phyloP scores from a whole-genome alignment of 495 filamentous ascomycete genomes.

The Delitschia confertaspora region DNA sequence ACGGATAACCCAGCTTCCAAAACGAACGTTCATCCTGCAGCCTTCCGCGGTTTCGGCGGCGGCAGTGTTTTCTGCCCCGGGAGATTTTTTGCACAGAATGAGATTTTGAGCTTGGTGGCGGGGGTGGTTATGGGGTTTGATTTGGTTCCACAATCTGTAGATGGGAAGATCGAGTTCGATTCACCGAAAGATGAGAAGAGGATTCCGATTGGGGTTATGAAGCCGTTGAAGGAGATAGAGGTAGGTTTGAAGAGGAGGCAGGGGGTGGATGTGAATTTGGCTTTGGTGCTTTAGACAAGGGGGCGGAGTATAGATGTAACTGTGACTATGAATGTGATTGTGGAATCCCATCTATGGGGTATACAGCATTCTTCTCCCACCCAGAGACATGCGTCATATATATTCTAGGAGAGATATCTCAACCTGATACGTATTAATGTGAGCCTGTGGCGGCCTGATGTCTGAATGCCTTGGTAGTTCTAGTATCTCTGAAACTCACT shows the following conservation, averaged over 20 bases:
- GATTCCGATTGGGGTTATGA: slow-evolving; percentile 23
- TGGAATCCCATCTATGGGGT: too few species aligned
- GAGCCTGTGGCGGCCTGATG: too few species aligned
- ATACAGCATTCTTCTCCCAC: too few species aligned
- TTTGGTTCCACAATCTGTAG: slow-evolving; percentile 14
- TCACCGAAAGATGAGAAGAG: slow-evolving; percentile 16
- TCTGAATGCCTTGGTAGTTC: too few species aligned
- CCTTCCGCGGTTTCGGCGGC: slow-evolving; percentile 39
- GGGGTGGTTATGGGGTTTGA: slow-evolving; percentile 40
- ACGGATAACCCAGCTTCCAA: slow-evolving; percentile 1
- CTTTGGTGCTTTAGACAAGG: slow-evolving; percentile 14
- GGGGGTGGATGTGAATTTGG: slow-evolving; percentile 16
- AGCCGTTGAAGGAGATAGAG: slow-evolving; percentile 24
- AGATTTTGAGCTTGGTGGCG: slow-evolving; percentile 36
- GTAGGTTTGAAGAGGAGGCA: slow-evolving; percentile 19
- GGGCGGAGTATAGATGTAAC: too few species aligned
- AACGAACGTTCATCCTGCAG: slow-evolving; percentile 15
- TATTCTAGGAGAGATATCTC: too few species aligned
- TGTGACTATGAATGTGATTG: too few species aligned
- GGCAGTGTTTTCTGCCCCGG: slow-evolving; percentile 42
- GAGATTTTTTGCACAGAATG: slow-evolving; percentile 40
- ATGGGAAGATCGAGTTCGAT: slow-evolving; percentile 23
- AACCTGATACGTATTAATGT: too few species aligned
- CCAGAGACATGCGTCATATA: too few species aligned
- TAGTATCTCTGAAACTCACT: too few species aligned